These are phyloP conservation scores for Colletotrichum agaves DNA, from an alignment of 2,329 filamentous ascomycete genomes.

Conservation along the genomic window DNA sequence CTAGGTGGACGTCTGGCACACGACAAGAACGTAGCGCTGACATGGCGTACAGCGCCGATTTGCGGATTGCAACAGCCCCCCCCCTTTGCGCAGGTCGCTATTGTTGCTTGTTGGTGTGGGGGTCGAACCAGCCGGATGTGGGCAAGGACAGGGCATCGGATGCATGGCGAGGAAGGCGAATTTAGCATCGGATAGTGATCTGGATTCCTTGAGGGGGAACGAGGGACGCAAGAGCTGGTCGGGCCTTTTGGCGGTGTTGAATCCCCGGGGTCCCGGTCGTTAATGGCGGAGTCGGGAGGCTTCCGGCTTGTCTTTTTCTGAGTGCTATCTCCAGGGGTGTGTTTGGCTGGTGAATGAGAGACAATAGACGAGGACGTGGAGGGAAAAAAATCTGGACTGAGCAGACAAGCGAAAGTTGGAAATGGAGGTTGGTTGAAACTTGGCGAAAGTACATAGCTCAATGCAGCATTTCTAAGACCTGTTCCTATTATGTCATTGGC, in stretches of 20 bases:
- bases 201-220: neutral
- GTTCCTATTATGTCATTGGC: conserved; percentile 3
- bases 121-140: conserved; percentile 7
- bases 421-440: neutral
- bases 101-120: neutral
- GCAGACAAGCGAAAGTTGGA: neutral
- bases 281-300: conserved; percentile 4
- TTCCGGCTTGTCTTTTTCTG: neutral
- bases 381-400: neutral
- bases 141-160: conserved; percentile 5
- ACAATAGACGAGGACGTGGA: too few relatives aligned
- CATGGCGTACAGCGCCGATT: neutral
- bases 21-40: neutral
- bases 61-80: conserved; percentile 9
- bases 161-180: neutral
- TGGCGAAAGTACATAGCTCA: neutral
- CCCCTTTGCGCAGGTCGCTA: neutral
- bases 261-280: conserved; percentile 25
- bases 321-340: neutral
- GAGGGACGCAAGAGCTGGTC: neutral
- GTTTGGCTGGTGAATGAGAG: conserved; percentile 1
- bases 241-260: conserved; percentile 14
- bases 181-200: neutral
- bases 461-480: conserved; percentile 4
- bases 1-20: too few relatives aligned